Conservation (phyloP, 768 basidiomycete genomes). For the Suillus tomentosus region DNA sequence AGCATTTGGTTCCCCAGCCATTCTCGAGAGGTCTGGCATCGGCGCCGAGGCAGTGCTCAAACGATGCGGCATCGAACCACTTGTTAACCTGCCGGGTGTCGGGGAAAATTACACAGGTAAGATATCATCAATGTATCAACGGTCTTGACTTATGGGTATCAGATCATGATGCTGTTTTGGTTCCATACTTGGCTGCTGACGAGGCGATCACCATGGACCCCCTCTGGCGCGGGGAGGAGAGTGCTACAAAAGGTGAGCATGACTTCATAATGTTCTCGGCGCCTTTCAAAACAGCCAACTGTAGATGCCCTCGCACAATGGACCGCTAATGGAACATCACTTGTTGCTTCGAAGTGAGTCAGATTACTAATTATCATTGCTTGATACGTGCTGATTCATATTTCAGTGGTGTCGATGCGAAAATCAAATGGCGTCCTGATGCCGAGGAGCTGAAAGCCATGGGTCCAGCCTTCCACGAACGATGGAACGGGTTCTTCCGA, state of each 20-base stretch:
- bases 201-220: constrained; percentile 52
- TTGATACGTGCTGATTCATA: not conserved
- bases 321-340: constrained; percentile 44
- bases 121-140: not conserved
- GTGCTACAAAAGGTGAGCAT: constrained; percentile 42
- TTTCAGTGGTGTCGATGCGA: constrained; percentile 53
- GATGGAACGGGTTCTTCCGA: constrained; percentile 53
- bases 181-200: constrained; percentile 42
- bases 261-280: constrained; percentile 15
- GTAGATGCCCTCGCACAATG: constrained; percentile 38
- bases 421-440: constrained; percentile 57
- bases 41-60: constrained; percentile 53
- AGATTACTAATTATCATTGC: not conserved
- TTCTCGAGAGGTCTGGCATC: constrained; percentile 68
- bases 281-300: constrained; percentile 14
- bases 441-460: constrained; percentile 49
- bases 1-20: constrained; percentile 56
- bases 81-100: constrained; percentile 72
- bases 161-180: constrained; percentile 35
- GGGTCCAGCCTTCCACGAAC: constrained; percentile 46
- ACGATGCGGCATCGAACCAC: constrained; percentile 45
- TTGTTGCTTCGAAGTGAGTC: constrained; percentile 58
- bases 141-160: not conserved
- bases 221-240: constrained; percentile 42
- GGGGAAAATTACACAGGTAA: constrained; percentile 66